Evolutionary conservation across 2,329 filamentous ascomycete species (phyloP).

Genomic region (Colletotrichum siamense): DNA sequence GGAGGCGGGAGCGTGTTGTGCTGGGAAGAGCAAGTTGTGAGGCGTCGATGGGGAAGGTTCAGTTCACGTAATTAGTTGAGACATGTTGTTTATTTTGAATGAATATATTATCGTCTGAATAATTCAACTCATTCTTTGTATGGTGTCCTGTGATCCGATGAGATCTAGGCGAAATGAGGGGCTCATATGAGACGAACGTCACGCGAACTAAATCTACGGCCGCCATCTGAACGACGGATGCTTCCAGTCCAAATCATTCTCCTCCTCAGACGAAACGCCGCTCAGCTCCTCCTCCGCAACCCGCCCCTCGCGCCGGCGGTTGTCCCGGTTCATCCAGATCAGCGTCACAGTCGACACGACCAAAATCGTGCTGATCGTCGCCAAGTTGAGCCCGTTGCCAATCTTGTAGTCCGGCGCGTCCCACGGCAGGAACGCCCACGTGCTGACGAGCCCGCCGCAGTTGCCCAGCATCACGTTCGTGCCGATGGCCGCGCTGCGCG

Average conservation of each 20-base stretch:
- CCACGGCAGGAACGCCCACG: constrained; percentile 65
- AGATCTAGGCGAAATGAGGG: not conserved
- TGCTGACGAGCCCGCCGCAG: constrained; percentile 44
- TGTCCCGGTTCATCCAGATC: constrained; percentile 68
- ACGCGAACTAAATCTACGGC: constrained; percentile 19
- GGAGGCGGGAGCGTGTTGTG: not conserved
- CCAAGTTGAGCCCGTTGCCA: constrained; percentile 75
- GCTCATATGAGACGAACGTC: not conserved
- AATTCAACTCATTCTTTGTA: not conserved
- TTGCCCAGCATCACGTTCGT: constrained; percentile 71
- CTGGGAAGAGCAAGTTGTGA: constrained; percentile 18
- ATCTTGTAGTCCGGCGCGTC: constrained; percentile 72
- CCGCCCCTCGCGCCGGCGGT: constrained; percentile 39
- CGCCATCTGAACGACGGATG: constrained; percentile 70
- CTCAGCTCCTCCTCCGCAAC: constrained; percentile 50
- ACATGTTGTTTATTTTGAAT: not conserved
- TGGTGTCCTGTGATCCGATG: not conserved
- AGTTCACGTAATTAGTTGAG: not conserved
- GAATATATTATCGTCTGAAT: not conserved
- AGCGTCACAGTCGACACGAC: constrained; percentile 54
- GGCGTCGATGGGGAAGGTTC: not conserved
- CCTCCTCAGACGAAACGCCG: constrained; percentile 55
- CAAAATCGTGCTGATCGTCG: constrained; percentile 61
- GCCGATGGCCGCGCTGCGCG: constrained; percentile 66
- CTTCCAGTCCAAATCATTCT: constrained; percentile 69